Evolutionary conservation across 176 grass and related monocot genomes (phyloP), one percentile per base, ranked within the genome.

Genomic region (Oryza rufipogon): DNA sequence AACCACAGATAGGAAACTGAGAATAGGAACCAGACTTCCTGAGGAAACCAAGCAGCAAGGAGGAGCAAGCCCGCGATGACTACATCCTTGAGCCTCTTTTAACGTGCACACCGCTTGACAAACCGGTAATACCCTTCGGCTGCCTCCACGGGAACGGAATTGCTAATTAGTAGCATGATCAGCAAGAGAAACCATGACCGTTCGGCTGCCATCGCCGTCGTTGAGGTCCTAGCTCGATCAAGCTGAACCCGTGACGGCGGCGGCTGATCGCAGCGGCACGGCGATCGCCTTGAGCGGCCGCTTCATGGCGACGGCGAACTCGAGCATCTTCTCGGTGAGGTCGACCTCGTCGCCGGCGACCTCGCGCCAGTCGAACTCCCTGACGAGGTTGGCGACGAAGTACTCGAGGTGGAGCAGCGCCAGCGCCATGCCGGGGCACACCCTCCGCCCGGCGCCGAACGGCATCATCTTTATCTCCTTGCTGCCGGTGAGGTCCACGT

Each of bases 391-490:
- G 7, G 83, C 92, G 3, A 94, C 76, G n/a, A 94, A 89, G 84
- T 84, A 94, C 87, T 92, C 81, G 26, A 95, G 75, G 72, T 90
- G 85, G 63, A 95, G 75, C 87, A 95, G 41, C 22, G 93, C 90
- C 14, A 88, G 58, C 51, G 84, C 86, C 83, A 92, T 86, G 80
- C 84, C 87, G 15, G 84, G 87, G 75, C 91, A 92, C 22, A 89
- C 13, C 67, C 87, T 66, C 70, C 87, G 36, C 0, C 91, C 87
- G 5, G 86, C 87, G 42, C 90, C 83, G 76, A 92, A 92, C 25
- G 90, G 86, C 86, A 88, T 91, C 85, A 91, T 91, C 89, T 91
- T 91, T 86, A 91, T 91, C 85, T 91, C 89, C 86, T 80, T 88
- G 86, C 28, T 85, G 5, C 89, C 86, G 0, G 89, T 91, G 15